Base-by-base conservation (phyloP, 306 rosid genomes). In the Abrus pulchellus region DNA sequence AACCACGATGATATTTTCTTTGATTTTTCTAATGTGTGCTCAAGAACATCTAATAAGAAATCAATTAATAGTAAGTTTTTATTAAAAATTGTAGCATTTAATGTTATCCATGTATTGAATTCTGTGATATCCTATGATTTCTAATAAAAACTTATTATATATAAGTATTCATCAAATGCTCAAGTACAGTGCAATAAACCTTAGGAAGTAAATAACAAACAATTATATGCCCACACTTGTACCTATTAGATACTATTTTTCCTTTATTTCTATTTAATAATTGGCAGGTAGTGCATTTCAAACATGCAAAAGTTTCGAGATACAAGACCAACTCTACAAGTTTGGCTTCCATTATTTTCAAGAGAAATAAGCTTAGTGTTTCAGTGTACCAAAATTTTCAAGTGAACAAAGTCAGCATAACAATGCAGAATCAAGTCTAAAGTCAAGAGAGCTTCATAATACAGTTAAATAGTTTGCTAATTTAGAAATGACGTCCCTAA, bases 301-400 rank as follows among this genome's bases (percentile, higher is more conserved):
- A 76, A 77, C 33, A 68, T 67, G 67, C 43, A 32, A 68, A 28
- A 45, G 45, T 11, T 3, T 53, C 2, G 45, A 78, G 68, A 78
- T 36, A 33, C 59, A 67, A 5, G 34, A 65, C 65, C 81, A 10
- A 50, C 14, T 62, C 61, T 47, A 48, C 48, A 44, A n/a, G 68
- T 13, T 14, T 32, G 48, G 34, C 70, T 75, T 32, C 48, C 27
- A 61, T 43, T 14, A 59, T 41, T 41, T 3, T n/a, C 20, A 45
- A 32, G 60, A 75, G 44, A 33, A 44, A 60, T 30, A 29, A 60
- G 61, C 67, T 14, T 66, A 14, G 53, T 0, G 71, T 75, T 47
- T 11, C 61, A 73, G 28, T 7, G 14, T 52, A 65, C 38, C 52
- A 6, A 48, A 14, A 47, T 50, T 29, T 62, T 62, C 52, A 49